These are phyloP conservation scores for Pestalotiopsis sp. DNA, from an alignment of 2,329 filamentous ascomycete genomes.

Conservation along the genomic window DNA sequence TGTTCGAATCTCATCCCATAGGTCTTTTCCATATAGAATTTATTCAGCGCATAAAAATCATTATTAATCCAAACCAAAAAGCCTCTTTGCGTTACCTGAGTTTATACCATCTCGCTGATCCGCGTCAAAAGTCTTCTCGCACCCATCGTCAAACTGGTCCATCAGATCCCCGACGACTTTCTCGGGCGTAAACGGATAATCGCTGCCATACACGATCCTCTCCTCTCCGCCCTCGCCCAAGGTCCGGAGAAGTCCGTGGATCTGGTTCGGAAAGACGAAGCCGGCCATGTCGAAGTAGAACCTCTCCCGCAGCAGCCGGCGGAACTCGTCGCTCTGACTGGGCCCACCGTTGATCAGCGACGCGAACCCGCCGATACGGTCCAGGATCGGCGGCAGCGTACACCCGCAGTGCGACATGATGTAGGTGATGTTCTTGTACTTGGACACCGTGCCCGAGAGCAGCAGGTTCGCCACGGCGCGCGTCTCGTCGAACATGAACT, in stretches of 20 bases:
- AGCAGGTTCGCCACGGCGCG: constrained; percentile 51
- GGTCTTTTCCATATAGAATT: neutral
- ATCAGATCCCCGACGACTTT: constrained; percentile 33
- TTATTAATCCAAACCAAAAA: neutral
- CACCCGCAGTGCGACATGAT: constrained; percentile 53
- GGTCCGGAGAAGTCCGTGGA: constrained; percentile 48
- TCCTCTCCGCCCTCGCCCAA: constrained; percentile 35
- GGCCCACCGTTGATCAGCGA: constrained; percentile 8
- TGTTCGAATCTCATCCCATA: neutral
- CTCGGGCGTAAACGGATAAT: constrained; percentile 52
- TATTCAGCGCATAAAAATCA: neutral
- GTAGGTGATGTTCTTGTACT: constrained; percentile 48
- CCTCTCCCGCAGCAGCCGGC: constrained; percentile 29
- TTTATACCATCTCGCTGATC: neutral
- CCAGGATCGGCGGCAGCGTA: constrained; percentile 45
- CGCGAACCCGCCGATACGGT: constrained; percentile 36
- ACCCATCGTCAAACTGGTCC: constrained; percentile 42
- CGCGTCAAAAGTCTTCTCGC: constrained; percentile 36
- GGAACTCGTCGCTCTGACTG: constrained; percentile 15
- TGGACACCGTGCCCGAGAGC: constrained; percentile 45
- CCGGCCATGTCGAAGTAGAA: constrained; percentile 59
- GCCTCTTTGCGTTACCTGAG: neutral
- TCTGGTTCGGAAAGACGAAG: constrained; percentile 50
- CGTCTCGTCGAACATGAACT: constrained; percentile 58
- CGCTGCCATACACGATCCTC: constrained; percentile 54